Evolutionary conservation across 2,329 filamentous ascomycete genomes (phyloP).

Genomic region (Xylariaceae sp.): DNA sequence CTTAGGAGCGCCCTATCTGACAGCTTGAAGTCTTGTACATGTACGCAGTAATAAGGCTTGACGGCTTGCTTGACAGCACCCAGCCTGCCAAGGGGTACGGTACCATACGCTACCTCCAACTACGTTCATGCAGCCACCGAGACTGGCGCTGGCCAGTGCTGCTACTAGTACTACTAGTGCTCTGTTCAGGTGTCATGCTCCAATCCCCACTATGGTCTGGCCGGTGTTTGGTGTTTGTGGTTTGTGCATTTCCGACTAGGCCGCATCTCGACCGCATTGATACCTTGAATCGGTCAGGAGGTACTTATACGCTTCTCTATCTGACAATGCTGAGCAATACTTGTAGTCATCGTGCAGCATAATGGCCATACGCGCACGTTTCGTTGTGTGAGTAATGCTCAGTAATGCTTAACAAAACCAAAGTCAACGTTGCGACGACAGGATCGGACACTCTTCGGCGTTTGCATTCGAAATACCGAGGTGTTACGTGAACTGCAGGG

Average conservation of each 20-base stretch:
- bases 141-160: slow-evolving; percentile 10
- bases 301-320: no score
- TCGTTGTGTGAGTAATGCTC: slow-evolving; percentile 20
- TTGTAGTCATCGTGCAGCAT: slow-evolving; percentile 1
- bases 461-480: slow-evolving; percentile 20
- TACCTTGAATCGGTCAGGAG: no score
- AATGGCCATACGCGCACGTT: not conserved
- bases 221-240: not conserved
- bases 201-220: not conserved
- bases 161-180: not conserved
- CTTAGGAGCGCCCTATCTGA: slow-evolving; percentile 13
- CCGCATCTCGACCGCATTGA: no score
- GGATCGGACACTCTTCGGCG: slow-evolving; percentile 6
- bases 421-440: not conserved
- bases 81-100: no score
- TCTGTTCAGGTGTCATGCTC: no score
- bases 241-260: no score
- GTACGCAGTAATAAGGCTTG: no score
- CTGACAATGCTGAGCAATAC: slow-evolving; percentile 14
- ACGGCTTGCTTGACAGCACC: no score
- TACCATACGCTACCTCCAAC: no score
- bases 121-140: slow-evolving; percentile 22
- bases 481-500: not conserved
- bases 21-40: no score
- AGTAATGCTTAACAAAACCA: slow-evolving; percentile 8